These are phyloP conservation scores for Ophiosphaerella korrae DNA, from an alignment of 2,329 filamentous ascomycete genomes.

Conservation along the genomic window DNA sequence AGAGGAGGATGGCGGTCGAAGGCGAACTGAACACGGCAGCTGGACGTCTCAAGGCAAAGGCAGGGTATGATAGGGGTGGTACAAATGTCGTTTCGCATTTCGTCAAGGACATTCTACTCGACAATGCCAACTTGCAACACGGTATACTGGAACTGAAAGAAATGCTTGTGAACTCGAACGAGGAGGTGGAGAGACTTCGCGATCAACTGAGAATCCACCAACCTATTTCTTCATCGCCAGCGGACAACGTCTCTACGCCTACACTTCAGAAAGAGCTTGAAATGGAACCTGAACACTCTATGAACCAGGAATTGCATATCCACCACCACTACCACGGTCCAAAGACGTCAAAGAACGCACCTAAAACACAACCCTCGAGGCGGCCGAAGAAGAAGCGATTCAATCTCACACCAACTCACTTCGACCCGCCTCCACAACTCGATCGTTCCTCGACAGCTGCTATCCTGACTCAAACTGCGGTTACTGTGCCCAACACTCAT, in stretches of 20 bases:
- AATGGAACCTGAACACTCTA: conserved; percentile 27
- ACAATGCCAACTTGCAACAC: conserved; percentile 91
- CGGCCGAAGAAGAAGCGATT: conserved; percentile 74
- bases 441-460: conserved; percentile 58
- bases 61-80: conserved; percentile 63
- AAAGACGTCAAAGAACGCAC: conserved; percentile 47
- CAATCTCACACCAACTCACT: conserved; percentile 62
- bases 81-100: conserved; percentile 89
- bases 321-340: conserved; percentile 87
- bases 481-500: conserved; percentile 59
- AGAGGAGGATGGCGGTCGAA: conserved; percentile 81
- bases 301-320: conserved; percentile 73
- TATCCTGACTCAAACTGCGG: conserved; percentile 67
- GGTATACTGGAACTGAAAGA: conserved; percentile 90
- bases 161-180: conserved; percentile 87
- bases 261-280: conserved; percentile 76
- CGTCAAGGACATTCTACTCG: conserved; percentile 90
- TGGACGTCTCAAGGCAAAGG: conserved; percentile 74
- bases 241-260: conserved; percentile 36
- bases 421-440: conserved; percentile 47
- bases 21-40: conserved; percentile 80
- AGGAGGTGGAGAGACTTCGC: conserved; percentile 86
- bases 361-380: conserved; percentile 55
- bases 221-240: conserved; percentile 55
- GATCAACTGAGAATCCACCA: conserved; percentile 83